Evolutionary conservation across 2,329 filamentous ascomycete species (phyloP).

Genomic region (Didymella pinodella): DNA sequence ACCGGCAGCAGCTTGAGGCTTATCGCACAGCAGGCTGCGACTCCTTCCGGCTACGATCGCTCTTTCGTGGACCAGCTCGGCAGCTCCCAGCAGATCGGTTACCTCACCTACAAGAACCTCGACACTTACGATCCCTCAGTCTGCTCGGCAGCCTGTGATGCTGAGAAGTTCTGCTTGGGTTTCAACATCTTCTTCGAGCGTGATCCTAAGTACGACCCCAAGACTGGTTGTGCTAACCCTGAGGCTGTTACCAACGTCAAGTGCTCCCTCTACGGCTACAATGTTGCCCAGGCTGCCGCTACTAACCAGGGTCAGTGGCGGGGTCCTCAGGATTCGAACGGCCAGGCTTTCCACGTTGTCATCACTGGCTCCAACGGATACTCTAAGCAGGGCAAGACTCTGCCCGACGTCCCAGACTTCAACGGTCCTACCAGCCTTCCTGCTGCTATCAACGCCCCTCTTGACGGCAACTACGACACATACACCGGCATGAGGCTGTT

Average conservation of each 20-base stretch:
- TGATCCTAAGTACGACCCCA: slow-evolving; percentile 31
- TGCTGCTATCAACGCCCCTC: slow-evolving; percentile 41
- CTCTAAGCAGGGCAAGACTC: slow-evolving; percentile 31
- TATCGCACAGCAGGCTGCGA: slow-evolving; percentile 17
- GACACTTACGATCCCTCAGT: slow-evolving; percentile 26
- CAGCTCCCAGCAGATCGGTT: slow-evolving; percentile 37
- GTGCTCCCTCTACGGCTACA: slow-evolving; percentile 42
- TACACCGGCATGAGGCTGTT: slow-evolving; percentile 43
- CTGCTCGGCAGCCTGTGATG: slow-evolving; percentile 35
- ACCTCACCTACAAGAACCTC: slow-evolving; percentile 40
- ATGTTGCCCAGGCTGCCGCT: slow-evolving; percentile 26
- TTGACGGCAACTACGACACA: slow-evolving; percentile 28
- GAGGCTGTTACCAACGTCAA: slow-evolving; percentile 37
- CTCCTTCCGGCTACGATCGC: slow-evolving; percentile 29
- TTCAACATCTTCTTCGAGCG: slow-evolving; percentile 45
- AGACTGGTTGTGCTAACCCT: slow-evolving; percentile 29
- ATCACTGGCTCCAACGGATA: slow-evolving; percentile 42
- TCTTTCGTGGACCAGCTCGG: slow-evolving; percentile 29
- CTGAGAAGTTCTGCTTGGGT: slow-evolving; percentile 35
- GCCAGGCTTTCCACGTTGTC: slow-evolving; percentile 36
- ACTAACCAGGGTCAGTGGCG: slow-evolving; percentile 39
- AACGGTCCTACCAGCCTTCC: slow-evolving; percentile 25
- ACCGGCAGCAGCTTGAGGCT: slow-evolving; percentile 15
- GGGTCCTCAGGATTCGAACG: slow-evolving; percentile 15
- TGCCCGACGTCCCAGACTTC: slow-evolving; percentile 26